These are phyloP conservation scores for Pichia kluyveri DNA, from an alignment of 805 yeast genomes.

Conservation along the genomic window DNA sequence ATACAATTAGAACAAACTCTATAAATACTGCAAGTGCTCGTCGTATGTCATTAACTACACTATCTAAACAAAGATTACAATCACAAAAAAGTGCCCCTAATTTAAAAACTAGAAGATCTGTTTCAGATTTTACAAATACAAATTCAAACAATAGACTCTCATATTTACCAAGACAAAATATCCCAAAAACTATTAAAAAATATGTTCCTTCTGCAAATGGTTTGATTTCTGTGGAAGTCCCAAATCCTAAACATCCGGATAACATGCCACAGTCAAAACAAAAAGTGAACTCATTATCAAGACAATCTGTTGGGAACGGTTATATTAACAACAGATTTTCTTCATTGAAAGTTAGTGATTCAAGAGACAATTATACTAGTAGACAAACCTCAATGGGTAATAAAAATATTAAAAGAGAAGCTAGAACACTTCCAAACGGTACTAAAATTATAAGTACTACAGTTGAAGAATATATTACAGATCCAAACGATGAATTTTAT, in stretches of 20 bases:
- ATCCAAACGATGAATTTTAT: constrained; percentile 14
- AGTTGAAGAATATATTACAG: constrained; percentile 15
- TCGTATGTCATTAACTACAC: constrained; percentile 7
- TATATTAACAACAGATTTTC: not conserved
- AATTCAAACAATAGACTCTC: not conserved
- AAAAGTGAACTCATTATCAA: not conserved
- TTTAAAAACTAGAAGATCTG: constrained; percentile 8
- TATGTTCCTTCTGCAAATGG: constrained; percentile 73
- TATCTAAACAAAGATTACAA: constrained; percentile 7
- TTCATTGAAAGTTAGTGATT: no score
- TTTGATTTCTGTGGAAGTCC: constrained; percentile 60
- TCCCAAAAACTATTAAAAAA: constrained; percentile 47
- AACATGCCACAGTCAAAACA: not conserved
- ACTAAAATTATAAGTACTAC: constrained; percentile 9
- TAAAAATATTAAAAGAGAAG: constrained; percentile 8
- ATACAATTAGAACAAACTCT: constrained; percentile 4
- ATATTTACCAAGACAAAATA: not conserved
- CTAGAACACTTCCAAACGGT: constrained; percentile 10
- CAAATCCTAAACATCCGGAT: constrained; percentile 26
- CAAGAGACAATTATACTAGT: no score
- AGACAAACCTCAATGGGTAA: not conserved
- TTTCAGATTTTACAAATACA: constrained; percentile 6
- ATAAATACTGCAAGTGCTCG: constrained; percentile 7
- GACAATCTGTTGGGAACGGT: not conserved
- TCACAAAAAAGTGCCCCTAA: constrained; percentile 9